Evolutionary conservation across 2,329 filamentous ascomycete genomes (phyloP).

Genomic region (Sporothrix variecibatus): DNA sequence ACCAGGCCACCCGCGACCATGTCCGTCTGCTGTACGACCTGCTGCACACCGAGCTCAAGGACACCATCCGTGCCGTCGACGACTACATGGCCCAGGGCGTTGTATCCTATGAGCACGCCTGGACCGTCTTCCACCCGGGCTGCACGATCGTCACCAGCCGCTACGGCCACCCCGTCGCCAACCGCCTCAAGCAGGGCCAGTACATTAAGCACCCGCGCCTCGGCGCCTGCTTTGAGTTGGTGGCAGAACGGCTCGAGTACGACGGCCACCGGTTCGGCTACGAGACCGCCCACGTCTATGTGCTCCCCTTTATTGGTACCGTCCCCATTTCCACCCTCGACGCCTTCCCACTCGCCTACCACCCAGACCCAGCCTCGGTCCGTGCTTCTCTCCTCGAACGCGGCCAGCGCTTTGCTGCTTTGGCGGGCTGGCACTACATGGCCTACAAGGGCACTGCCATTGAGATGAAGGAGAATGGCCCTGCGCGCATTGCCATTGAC

Average conservation of each 20-base stretch:
- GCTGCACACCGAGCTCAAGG: slow-evolving; percentile 50
- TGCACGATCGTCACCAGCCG: slow-evolving; percentile 42
- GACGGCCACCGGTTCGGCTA: slow-evolving; percentile 49
- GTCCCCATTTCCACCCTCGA: slow-evolving; percentile 43
- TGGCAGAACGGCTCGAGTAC: slow-evolving; percentile 46
- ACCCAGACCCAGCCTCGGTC: slow-evolving; percentile 41
- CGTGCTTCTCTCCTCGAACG: slow-evolving; percentile 40
- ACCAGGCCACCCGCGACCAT: slow-evolving; percentile 44
- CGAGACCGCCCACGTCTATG: slow-evolving; percentile 35
- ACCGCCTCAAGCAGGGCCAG: slow-evolving; percentile 38
- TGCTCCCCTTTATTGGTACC: slow-evolving; percentile 45
- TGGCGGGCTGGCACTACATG: slow-evolving; percentile 49
- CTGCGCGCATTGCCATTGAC: slow-evolving; percentile 31
- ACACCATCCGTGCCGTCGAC: slow-evolving; percentile 48
- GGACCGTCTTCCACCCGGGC: slow-evolving; percentile 52
- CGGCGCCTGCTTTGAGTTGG: slow-evolving; percentile 41
- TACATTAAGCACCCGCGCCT: slow-evolving; percentile 38
- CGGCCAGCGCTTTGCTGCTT: slow-evolving; percentile 45
- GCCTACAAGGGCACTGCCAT: slow-evolving; percentile 39
- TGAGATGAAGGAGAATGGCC: slow-evolving; percentile 28
- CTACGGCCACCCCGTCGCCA: slow-evolving; percentile 42
- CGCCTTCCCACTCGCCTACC: slow-evolving; percentile 46
- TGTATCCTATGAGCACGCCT: slow-evolving; percentile 52
- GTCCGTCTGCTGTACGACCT: slow-evolving; percentile 47
- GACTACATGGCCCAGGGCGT: slow-evolving; percentile 53